phyloP scores from a whole-genome alignment of 2,329 filamentous ascomycete genomes.

The Plectosphaerella sp. region DNA sequence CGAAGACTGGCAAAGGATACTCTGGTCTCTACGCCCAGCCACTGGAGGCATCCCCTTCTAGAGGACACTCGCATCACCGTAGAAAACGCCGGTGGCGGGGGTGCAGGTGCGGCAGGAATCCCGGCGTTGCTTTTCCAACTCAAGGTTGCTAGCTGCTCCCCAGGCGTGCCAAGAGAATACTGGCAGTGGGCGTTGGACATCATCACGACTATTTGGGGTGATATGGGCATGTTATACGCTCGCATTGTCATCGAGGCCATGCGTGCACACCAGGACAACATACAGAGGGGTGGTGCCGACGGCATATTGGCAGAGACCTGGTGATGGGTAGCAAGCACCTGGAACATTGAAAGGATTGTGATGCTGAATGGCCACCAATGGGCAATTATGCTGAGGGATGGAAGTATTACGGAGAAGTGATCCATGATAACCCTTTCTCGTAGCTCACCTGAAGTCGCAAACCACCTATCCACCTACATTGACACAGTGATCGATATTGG shows the following conservation, averaged over 20 bases:
- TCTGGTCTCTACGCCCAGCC: constrained; percentile 41
- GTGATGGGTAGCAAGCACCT: not conserved
- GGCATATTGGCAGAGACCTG: constrained; percentile 11
- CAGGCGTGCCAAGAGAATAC: constrained; percentile 34
- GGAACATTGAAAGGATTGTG: no score
- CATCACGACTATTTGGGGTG: constrained; percentile 43
- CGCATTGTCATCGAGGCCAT: constrained; percentile 37
- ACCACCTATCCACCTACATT: no score
- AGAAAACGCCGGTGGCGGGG: constrained; percentile 30
- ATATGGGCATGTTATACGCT: constrained; percentile 48
- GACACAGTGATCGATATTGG: no score
- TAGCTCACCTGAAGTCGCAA: no score
- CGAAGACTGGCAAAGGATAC: constrained; percentile 35
- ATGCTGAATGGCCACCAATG: no score
- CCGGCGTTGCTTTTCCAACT: constrained; percentile 45
- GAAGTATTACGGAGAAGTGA: no score
- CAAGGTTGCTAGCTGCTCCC: constrained; percentile 40
- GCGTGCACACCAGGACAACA: constrained; percentile 17
- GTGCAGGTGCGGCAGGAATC: constrained; percentile 42
- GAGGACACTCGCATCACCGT: constrained; percentile 27
- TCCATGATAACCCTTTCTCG: no score
- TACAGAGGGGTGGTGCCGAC: constrained; percentile 8
- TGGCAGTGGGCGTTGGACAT: constrained; percentile 40
- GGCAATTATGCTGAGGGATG: no score
- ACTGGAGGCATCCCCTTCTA: constrained; percentile 47